Percentiles rank a stretch among this genome's conserved stretches.
Conservation (phyloP, 495 filamentous ascomycete species). For the Pseudoneurospora amorphoporcata region DNA sequence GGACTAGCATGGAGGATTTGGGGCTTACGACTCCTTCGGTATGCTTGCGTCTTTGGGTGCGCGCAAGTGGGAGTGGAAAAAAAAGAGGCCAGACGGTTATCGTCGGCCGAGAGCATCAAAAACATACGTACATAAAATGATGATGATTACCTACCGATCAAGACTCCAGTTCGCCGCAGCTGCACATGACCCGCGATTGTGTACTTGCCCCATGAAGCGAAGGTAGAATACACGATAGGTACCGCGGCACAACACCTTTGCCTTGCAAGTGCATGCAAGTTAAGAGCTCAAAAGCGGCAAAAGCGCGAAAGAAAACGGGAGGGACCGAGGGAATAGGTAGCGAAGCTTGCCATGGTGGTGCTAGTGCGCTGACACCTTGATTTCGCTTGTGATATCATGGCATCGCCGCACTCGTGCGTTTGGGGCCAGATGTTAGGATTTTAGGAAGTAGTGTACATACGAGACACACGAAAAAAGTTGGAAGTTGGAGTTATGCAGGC, state of each 20-base stretch:
- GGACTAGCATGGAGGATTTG: not conserved
- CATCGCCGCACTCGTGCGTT: not conserved
- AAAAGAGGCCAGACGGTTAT: not conserved
- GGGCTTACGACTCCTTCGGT: not conserved
- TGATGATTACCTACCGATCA: not conserved
- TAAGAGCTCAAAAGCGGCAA: not conserved
- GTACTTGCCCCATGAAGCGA: not conserved
- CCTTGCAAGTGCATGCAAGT: not conserved
- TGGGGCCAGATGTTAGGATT: not conserved
- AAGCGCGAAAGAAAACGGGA: not conserved
- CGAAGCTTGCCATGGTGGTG: not conserved
- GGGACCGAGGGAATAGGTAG: not conserved
- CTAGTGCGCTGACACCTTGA: not conserved
- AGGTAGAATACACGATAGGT: not conserved
- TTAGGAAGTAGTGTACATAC: not conserved
- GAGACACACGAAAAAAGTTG: not conserved
- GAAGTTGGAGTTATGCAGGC: not conserved
- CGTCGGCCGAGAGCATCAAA: not conserved
- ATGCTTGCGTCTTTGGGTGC: not conserved
- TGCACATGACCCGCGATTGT: not conserved
- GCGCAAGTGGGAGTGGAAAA: not conserved
- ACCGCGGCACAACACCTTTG: not conserved
- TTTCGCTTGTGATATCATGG: conserved; percentile 7
- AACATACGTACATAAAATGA: not conserved
- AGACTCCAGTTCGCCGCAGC: not conserved